phyloP scores from a whole-genome alignment of 495 filamentous ascomycete genomes.

The Bacidia gigantensis region DNA sequence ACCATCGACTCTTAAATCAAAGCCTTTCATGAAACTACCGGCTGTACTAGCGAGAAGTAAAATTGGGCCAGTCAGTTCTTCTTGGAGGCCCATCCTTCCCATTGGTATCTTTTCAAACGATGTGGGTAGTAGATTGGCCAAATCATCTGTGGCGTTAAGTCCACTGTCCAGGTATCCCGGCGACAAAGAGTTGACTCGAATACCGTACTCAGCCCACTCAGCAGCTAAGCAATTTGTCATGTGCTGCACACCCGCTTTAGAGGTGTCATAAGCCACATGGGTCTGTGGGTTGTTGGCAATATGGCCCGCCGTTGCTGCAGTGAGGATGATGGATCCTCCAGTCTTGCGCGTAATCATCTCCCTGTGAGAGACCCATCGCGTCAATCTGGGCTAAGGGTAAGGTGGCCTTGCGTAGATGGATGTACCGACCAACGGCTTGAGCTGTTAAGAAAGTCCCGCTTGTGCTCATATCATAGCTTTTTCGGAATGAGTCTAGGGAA shows the following conservation, averaged over 20 bases:
- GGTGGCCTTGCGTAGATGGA: not conserved
- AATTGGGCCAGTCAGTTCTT: not conserved
- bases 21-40: not conserved
- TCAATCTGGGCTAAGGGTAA: not conserved
- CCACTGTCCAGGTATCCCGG: slow-evolving; percentile 28
- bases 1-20: not conserved
- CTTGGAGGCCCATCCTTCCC: not conserved
- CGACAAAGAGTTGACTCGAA: slow-evolving; percentile 29
- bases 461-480: not conserved
- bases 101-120: not conserved
- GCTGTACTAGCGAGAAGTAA: not conserved
- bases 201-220: slow-evolving; percentile 35
- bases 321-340: slow-evolving; percentile 32
- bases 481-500: not conserved
- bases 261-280: slow-evolving; percentile 17
- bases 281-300: not conserved
- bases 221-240: slow-evolving; percentile 32
- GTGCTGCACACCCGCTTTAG: slow-evolving; percentile 23
- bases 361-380: not conserved
- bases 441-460: not conserved
- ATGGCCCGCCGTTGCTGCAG: slow-evolving; percentile 29
- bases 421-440: not conserved
- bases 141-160: not conserved
- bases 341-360: not conserved
- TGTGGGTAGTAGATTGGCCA: not conserved